These are phyloP conservation scores for Macadamia tetraphylla DNA, from an alignment of 164 flowering plant species.

Conservation along the genomic window DNA sequence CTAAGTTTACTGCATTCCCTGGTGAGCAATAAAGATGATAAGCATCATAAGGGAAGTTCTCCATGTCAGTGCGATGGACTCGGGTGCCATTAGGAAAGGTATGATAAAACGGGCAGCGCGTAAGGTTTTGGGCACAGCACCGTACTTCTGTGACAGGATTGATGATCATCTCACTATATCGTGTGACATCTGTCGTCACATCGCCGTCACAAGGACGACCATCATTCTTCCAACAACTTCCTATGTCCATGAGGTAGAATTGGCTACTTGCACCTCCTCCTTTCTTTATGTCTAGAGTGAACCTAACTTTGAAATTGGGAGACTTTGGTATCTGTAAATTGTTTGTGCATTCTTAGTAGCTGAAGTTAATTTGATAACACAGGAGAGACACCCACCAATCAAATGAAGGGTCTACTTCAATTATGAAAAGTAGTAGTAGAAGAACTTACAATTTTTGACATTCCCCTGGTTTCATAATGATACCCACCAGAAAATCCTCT, in stretches of 20 bases:
- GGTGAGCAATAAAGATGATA: slow-evolving; percentile 77
- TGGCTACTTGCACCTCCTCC: slow-evolving; percentile 85
- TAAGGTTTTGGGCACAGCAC: slow-evolving; percentile 45
- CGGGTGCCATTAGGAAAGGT: slow-evolving; percentile 37
- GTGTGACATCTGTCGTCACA: slow-evolving; percentile 63
- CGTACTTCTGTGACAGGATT: slow-evolving; percentile 58
- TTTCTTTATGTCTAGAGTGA: slow-evolving; percentile 51
- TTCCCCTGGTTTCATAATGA: not conserved
- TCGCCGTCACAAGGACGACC: slow-evolving; percentile 74
- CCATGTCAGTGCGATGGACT: slow-evolving; percentile 53
- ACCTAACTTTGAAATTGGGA: slow-evolving; percentile 64
- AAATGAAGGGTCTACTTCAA: too few species aligned
- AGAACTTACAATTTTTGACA: slow-evolving; percentile 4
- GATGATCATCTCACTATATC: slow-evolving; percentile 86
- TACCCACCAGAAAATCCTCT: slow-evolving; percentile 13
- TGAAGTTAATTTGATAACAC: too few species aligned
- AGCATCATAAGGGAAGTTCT: slow-evolving; percentile 61
- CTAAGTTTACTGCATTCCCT: slow-evolving; percentile 52
- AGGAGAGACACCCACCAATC: too few species aligned
- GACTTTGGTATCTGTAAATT: slow-evolving; percentile 58
- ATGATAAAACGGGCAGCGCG: slow-evolving; percentile 68
- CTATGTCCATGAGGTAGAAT: slow-evolving; percentile 32
- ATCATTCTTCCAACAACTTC: slow-evolving; percentile 76
- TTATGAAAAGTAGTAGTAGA: too few species aligned
- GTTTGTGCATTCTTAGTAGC: too few species aligned